Conservation (phyloP, 306 rosid species). For the Castanospermum australe region DNA sequence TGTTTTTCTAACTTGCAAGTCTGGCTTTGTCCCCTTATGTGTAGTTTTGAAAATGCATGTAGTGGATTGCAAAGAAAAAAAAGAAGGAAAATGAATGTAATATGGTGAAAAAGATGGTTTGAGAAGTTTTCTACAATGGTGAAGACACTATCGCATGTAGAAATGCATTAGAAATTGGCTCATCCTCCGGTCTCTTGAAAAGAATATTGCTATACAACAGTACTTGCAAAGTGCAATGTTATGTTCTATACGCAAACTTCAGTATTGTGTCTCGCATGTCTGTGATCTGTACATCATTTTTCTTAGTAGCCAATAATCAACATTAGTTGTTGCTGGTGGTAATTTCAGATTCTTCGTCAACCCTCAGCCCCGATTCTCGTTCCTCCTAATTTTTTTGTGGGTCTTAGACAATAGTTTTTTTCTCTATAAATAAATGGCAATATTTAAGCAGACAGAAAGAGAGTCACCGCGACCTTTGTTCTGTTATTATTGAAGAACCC, state of each 20-base stretch:
- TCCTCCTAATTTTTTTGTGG: too few species aligned
- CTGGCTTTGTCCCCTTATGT: neutral
- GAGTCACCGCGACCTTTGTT: neutral
- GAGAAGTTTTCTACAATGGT: neutral
- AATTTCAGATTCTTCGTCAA: neutral
- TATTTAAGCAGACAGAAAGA: too few species aligned
- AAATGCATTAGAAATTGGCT: neutral
- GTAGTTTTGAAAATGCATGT: neutral
- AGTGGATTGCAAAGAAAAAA: neutral
- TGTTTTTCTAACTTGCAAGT: conserved; percentile 7
- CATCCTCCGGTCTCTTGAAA: neutral
- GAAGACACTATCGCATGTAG: neutral
- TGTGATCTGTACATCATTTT: too few species aligned
- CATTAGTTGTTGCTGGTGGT: neutral
- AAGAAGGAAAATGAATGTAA: neutral
- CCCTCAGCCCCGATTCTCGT: neutral
- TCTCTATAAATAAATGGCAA: too few species aligned
- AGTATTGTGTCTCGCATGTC: neutral
- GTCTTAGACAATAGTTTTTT: too few species aligned
- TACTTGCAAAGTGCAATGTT: too few species aligned
- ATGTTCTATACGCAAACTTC: neutral
- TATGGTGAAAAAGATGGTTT: neutral
- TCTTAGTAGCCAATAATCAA: too few species aligned
- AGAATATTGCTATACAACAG: neutral
- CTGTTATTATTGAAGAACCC: neutral